A percentile compares a stretch with the other conserved stretches of the same genome.
These are phyloP conservation scores for Claviceps citrina DNA, from an alignment of 2,329 filamentous ascomycete species.

Conservation along the genomic window DNA sequence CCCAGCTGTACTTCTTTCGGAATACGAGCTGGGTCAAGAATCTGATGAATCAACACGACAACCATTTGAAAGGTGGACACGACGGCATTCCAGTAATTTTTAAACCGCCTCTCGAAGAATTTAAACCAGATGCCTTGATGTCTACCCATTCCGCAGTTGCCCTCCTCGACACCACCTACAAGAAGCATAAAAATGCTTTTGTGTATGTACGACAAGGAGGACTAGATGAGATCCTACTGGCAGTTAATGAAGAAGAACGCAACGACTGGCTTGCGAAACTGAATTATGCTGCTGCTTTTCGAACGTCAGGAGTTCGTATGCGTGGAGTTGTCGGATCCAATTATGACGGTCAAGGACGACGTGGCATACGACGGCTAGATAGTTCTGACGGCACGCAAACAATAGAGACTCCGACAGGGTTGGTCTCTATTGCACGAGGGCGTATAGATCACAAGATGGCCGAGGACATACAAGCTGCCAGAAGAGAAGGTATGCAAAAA, in stretches of 20 bases:
- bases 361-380: conserved; percentile 57
- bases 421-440: conserved; percentile 57
- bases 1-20: conserved; percentile 90
- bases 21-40: conserved; percentile 87
- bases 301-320: conserved; percentile 81
- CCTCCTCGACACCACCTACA: conserved; percentile 72
- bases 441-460: conserved; percentile 69
- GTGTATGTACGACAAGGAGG: conserved; percentile 76
- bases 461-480: conserved; percentile 69
- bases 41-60: conserved; percentile 75
- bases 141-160: conserved; percentile 89
- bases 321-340: conserved; percentile 71
- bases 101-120: conserved; percentile 74
- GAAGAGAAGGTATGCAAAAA: conserved; percentile 65
- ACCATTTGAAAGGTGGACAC: conserved; percentile 62
- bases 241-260: conserved; percentile 79
- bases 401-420: conserved; percentile 56
- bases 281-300: conserved; percentile 90
- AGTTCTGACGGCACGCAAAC: conserved; percentile 42
- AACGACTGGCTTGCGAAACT: conserved; percentile 95
- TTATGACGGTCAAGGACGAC: conserved; percentile 66
- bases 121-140: conserved; percentile 87
- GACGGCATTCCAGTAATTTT: conserved; percentile 70
- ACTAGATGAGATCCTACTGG: conserved; percentile 77
- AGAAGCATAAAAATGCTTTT: conserved; percentile 91